These are phyloP conservation scores for Aspergillus amoenus DNA, from an alignment of 2,329 filamentous ascomycete genomes.

Conservation along the genomic window DNA sequence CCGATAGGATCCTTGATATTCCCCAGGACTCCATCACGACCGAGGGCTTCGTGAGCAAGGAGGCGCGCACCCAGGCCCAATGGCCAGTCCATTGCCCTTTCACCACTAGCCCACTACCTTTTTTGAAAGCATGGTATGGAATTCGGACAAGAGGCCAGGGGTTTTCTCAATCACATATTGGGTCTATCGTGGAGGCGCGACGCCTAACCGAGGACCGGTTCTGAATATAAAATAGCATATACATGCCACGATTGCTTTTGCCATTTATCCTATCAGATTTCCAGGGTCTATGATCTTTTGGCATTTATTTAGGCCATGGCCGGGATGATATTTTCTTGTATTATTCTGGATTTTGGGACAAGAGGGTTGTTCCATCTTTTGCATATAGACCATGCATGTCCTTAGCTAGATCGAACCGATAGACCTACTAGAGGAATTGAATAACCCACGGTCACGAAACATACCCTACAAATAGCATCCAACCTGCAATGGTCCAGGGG, in stretches of 20 bases:
- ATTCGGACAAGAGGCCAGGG: constrained; percentile 43
- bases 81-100: constrained; percentile 33
- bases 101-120: constrained; percentile 37
- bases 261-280: not conserved
- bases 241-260: not conserved
- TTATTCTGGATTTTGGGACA: not conserved
- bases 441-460: not conserved
- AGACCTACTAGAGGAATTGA: not conserved
- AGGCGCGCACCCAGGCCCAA: constrained; percentile 19
- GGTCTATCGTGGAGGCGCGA: constrained; percentile 36
- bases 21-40: constrained; percentile 16
- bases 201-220: constrained; percentile 37
- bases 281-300: not conserved
- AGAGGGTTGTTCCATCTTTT: not conserved
- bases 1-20: constrained; percentile 39
- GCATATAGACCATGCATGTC: not conserved
- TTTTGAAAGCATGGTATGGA: constrained; percentile 38
- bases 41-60: constrained; percentile 30
- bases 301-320: not conserved
- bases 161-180: constrained; percentile 46
- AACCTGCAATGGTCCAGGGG: not conserved
- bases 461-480: not conserved
- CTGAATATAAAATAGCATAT: not conserved
- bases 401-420: not conserved
- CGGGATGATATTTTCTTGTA: not conserved